These are phyloP conservation scores for Cicer cuneatum DNA, from an alignment of 306 rosid species.

Conservation along the genomic window DNA sequence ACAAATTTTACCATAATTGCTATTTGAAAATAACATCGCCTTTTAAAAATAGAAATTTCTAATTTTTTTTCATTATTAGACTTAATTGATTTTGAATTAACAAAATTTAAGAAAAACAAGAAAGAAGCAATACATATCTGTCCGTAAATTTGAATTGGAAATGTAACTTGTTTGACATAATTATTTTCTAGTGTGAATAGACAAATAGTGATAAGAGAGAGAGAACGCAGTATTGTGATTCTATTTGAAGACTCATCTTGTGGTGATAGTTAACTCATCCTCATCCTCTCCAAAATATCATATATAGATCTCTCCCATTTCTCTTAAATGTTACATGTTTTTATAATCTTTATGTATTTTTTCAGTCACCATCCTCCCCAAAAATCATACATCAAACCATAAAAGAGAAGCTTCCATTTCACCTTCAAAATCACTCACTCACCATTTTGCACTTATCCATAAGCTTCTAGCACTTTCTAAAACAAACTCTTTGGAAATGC, in stretches of 20 bases:
- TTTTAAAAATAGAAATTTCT: too few relatives aligned
- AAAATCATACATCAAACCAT: too few relatives aligned
- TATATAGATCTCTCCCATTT: slow-evolving; percentile 18
- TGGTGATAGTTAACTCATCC: slow-evolving; percentile 46
- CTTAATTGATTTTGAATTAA: too few relatives aligned
- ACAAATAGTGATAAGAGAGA: slow-evolving; percentile 19
- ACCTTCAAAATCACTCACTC: slow-evolving; percentile 12
- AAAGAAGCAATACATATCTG: too few relatives aligned
- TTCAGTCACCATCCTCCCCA: too few relatives aligned
- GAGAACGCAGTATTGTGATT: slow-evolving; percentile 35
- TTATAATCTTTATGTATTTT: too few relatives aligned
- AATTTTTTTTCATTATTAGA: too few relatives aligned
- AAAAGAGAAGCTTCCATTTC: too few relatives aligned
- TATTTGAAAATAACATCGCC: too few relatives aligned
- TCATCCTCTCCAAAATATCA: slow-evolving; percentile 34
- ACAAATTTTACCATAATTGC: too few relatives aligned
- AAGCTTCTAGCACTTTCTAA: slow-evolving; percentile 1
- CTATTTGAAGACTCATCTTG: slow-evolving; percentile 57
- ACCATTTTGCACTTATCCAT: slow-evolving; percentile 15
- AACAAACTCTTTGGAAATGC: slow-evolving; percentile 33
- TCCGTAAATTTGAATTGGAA: not conserved
- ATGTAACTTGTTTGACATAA: not conserved
- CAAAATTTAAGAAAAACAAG: too few relatives aligned
- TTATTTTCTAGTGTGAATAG: not conserved
- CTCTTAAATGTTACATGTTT: slow-evolving; percentile 4